phyloP scores from a whole-genome alignment of 2,329 filamentous ascomycete species.

The Juglanconis juglandina region DNA sequence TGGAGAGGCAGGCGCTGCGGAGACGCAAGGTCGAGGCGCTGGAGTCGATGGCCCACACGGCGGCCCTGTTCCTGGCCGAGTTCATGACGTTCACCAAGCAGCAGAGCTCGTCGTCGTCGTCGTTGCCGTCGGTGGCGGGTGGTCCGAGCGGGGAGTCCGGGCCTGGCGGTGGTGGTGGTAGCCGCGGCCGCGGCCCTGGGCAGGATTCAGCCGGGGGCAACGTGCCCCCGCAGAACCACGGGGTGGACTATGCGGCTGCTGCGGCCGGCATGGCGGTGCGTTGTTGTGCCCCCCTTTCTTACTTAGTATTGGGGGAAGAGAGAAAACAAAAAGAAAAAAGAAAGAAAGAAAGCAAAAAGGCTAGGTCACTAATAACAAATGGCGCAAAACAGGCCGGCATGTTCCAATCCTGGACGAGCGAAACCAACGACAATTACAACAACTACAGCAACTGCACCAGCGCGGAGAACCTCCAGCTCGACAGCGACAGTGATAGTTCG shows the following conservation, averaged over 20 bases:
- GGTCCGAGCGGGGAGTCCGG: neutral
- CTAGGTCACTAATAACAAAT: too few species aligned
- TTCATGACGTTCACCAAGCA: conserved; percentile 5
- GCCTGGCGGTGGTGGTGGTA: neutral
- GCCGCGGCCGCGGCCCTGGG: too few species aligned
- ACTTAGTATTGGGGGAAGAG: neutral
- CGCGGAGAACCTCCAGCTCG: neutral
- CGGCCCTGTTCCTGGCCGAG: conserved; percentile 14
- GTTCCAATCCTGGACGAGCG: neutral
- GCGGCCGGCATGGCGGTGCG: neutral
- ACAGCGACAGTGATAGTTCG: neutral
- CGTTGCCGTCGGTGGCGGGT: too few species aligned
- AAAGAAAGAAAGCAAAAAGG: too few species aligned
- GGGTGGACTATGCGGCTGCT: neutral
- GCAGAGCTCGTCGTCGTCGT: neutral
- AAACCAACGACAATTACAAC: neutral
- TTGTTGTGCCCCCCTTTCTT: neutral
- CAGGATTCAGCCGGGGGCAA: neutral
- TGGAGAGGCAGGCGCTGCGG: conserved; percentile 12
- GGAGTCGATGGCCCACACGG: conserved; percentile 14
- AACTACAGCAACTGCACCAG: neutral
- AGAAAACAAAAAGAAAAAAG: too few species aligned
- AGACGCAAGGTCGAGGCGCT: conserved; percentile 16
- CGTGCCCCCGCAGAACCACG: neutral
- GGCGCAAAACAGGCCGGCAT: neutral